A percentile compares a stretch with the other conserved stretches of the same genome.
Evolutionary conservation across 768 basidiomycete genomes (phyloP).

Genomic region (Tulasnella sp.): DNA sequence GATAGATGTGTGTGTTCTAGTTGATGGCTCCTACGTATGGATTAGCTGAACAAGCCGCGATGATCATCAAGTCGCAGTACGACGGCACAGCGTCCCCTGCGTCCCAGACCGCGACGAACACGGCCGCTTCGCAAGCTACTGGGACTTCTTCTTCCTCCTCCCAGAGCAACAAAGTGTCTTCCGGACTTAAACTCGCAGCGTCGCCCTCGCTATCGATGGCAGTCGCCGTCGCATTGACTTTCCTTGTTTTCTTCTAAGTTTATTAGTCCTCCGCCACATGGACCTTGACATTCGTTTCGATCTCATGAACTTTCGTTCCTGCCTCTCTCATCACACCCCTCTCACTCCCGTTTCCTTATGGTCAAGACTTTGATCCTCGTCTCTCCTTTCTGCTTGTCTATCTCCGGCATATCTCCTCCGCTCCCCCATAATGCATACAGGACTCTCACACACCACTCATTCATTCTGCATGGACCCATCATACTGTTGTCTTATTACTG

Average conservation of each 20-base stretch:
- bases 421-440: not conserved
- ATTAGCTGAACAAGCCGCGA: slow-evolving; percentile 38
- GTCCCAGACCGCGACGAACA: not conserved
- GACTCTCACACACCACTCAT: not conserved
- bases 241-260: not conserved
- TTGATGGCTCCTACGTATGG: slow-evolving; percentile 29
- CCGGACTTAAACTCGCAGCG: not conserved
- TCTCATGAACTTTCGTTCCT: not conserved
- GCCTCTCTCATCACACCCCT: not conserved
- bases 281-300: not conserved
- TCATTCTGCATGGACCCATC: not conserved
- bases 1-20: slow-evolving; percentile 15
- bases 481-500: not conserved
- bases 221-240: not conserved
- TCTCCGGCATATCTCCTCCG: no score
- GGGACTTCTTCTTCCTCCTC: no score
- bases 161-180: not conserved
- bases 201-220: not conserved
- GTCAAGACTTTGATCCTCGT: not conserved
- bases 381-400: no score
- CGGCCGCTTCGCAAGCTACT: not conserved
- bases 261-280: not conserved
- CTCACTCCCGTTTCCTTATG: not conserved
- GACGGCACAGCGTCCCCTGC: slow-evolving; percentile 21
- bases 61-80: slow-evolving; percentile 32